phyloP scores from a whole-genome alignment of 495 filamentous ascomycete species.

The Podospora pseudocomata region DNA sequence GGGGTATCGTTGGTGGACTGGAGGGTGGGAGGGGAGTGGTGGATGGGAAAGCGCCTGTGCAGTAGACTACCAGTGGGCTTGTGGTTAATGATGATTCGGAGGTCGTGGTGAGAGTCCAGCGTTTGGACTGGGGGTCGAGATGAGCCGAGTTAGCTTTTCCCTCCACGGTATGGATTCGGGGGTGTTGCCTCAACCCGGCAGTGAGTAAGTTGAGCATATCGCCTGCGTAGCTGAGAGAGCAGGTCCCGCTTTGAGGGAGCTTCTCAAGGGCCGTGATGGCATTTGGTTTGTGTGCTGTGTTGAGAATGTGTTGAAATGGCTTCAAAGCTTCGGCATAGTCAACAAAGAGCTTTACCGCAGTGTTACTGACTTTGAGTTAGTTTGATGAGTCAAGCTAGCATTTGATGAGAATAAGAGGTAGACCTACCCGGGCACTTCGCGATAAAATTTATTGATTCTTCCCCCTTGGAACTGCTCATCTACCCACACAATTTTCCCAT shows the following conservation, averaged over 20 bases:
- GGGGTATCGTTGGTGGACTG: not conserved
- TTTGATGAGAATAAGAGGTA: not conserved
- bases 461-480: slow-evolving; percentile 22
- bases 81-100: not conserved
- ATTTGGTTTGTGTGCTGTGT: slow-evolving; percentile 14
- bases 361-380: slow-evolving; percentile 18
- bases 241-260: slow-evolving; percentile 15
- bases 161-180: slow-evolving; percentile 9
- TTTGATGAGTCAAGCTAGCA: not conserved
- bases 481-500: slow-evolving; percentile 26
- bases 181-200: slow-evolving; percentile 42
- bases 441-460: slow-evolving; percentile 15
- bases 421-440: slow-evolving; percentile 22
- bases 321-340: slow-evolving; percentile 15
- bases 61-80: slow-evolving; percentile 23
- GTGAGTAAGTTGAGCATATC: slow-evolving; percentile 52
- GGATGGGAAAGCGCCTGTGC: slow-evolving; percentile 20
- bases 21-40: not conserved
- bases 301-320: slow-evolving; percentile 14
- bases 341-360: slow-evolving; percentile 19
- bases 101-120: slow-evolving; percentile 15
- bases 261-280: slow-evolving; percentile 13
- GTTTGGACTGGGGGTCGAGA: slow-evolving; percentile 8
- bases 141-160: slow-evolving; percentile 4
- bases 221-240: slow-evolving; percentile 19